A percentile compares a stretch with the other conserved stretches of the same genome.
These are phyloP conservation scores for Elsinoe fawcettii DNA, from an alignment of 2,329 filamentous ascomycete genomes.

Conservation along the genomic window DNA sequence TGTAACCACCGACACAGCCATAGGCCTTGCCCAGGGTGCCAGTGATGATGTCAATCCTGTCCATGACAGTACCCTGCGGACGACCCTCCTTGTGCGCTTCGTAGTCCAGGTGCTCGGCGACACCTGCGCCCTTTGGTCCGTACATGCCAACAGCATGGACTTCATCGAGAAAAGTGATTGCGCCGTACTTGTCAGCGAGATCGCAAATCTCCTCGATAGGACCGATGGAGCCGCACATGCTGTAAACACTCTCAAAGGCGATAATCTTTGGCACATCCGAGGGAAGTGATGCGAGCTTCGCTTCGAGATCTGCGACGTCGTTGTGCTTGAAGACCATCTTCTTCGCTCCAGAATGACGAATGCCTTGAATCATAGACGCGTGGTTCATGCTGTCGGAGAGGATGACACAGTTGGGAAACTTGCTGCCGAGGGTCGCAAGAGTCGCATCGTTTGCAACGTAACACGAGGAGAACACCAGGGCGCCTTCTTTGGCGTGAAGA, in stretches of 20 bases:
- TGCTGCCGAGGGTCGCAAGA: constrained; percentile 90
- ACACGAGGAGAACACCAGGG: constrained; percentile 93
- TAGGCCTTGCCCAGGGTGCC: constrained; percentile 96
- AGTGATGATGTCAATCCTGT: constrained; percentile 95
- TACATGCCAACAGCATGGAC: constrained; percentile 99
- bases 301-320: constrained; percentile 84
- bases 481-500: constrained; percentile 83
- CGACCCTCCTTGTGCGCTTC: constrained; percentile 71
- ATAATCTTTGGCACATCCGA: constrained; percentile 90
- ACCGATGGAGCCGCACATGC: constrained; percentile 96
- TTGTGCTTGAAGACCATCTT: constrained; percentile 99
- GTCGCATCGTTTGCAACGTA: constrained; percentile 98
- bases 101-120: constrained; percentile 94
- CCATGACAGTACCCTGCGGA: constrained; percentile 78
- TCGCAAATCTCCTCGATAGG: constrained; percentile 96
- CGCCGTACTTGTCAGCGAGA: constrained; percentile 93
- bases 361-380: constrained; percentile 98
- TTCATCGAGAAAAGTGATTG: constrained; percentile 95
- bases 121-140: constrained; percentile 86
- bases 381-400: constrained; percentile 97
- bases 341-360: constrained; percentile 90
- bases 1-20: constrained; percentile 95
- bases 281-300: constrained; percentile 81
- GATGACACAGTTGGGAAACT: constrained; percentile 92
- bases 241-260: constrained; percentile 97